These are phyloP conservation scores for Diaporthe sp. DNA, from an alignment of 2,329 filamentous ascomycete species.

Conservation along the genomic window DNA sequence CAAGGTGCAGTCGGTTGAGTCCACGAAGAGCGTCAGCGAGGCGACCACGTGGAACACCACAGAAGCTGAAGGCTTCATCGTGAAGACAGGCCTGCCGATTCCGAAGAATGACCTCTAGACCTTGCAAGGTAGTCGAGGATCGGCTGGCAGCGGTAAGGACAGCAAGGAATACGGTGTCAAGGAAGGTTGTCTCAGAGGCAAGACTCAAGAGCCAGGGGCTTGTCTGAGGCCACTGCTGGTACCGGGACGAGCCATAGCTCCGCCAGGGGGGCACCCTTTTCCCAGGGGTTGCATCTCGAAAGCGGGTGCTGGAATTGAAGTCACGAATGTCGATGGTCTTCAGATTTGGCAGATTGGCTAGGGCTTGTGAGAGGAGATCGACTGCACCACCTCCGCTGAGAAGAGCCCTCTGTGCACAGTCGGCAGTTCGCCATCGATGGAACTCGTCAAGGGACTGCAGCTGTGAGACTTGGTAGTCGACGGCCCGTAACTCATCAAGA, in stretches of 20 bases:
- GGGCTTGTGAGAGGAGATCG: slow-evolving; percentile 68
- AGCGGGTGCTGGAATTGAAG: slow-evolving; percentile 63
- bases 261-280: slow-evolving; percentile 49
- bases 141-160: slow-evolving; percentile 58
- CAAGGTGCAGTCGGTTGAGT: slow-evolving; percentile 61
- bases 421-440: slow-evolving; percentile 3
- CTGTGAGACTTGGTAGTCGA: neutral
- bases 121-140: slow-evolving; percentile 52
- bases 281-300: slow-evolving; percentile 69
- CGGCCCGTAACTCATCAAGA: slow-evolving; percentile 48
- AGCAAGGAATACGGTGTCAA: slow-evolving; percentile 53
- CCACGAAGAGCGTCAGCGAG: slow-evolving; percentile 57
- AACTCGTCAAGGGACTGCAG: neutral
- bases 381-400: slow-evolving; percentile 59
- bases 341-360: slow-evolving; percentile 66
- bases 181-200: slow-evolving; percentile 41
- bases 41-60: slow-evolving; percentile 51
- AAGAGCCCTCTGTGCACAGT: slow-evolving; percentile 48
- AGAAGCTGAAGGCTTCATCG: slow-evolving; percentile 61
- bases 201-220: slow-evolving; percentile 37
- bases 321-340: slow-evolving; percentile 70
- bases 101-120: slow-evolving; percentile 63
- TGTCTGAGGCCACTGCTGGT: slow-evolving; percentile 3
- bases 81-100: slow-evolving; percentile 46
- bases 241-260: slow-evolving; percentile 48